phyloP scores from a whole-genome alignment of 805 yeast species.

The Yamadazyma ubonensis region DNA sequence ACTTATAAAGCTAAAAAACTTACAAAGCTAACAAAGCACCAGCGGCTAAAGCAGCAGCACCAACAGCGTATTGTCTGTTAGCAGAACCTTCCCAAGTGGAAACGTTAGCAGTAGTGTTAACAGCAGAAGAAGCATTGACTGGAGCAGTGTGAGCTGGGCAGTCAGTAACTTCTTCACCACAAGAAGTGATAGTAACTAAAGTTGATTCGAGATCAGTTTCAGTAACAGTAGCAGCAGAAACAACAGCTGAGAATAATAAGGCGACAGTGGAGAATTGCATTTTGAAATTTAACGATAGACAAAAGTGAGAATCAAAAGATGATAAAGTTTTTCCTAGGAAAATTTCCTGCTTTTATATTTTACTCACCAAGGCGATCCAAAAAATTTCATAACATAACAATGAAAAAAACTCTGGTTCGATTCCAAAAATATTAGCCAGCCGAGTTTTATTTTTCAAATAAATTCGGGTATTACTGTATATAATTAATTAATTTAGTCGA shows the following conservation, averaged over 20 bases:
- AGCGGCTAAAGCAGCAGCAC: conserved; percentile 23
- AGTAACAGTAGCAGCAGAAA: conserved; percentile 31
- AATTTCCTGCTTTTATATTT: no score
- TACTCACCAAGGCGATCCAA: no score
- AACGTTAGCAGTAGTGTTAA: conserved; percentile 22
- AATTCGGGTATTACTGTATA: not conserved
- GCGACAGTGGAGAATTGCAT: conserved; percentile 38
- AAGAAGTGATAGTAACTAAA: conserved; percentile 43
- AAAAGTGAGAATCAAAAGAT: conserved; percentile 7
- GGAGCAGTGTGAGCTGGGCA: conserved; percentile 36
- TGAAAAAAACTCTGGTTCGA: not conserved
- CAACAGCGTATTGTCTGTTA: conserved; percentile 19
- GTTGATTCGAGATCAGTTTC: conserved; percentile 31
- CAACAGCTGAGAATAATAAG: conserved; percentile 18
- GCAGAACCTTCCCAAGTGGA: conserved; percentile 22
- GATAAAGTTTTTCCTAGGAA: not conserved
- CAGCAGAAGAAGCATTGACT: conserved; percentile 15
- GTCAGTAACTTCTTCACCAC: conserved; percentile 41
- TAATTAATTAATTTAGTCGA: not conserved
- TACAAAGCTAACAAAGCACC: conserved; percentile 22
- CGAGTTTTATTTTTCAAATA: not conserved
- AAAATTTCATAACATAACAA: not conserved
- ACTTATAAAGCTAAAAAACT: conserved; percentile 19
- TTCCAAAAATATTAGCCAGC: conserved; percentile 4
- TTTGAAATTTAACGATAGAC: conserved; percentile 19